Evolutionary conservation across 202 grass and related monocot genomes (phyloP).

Genomic region (Carex arenaria): DNA sequence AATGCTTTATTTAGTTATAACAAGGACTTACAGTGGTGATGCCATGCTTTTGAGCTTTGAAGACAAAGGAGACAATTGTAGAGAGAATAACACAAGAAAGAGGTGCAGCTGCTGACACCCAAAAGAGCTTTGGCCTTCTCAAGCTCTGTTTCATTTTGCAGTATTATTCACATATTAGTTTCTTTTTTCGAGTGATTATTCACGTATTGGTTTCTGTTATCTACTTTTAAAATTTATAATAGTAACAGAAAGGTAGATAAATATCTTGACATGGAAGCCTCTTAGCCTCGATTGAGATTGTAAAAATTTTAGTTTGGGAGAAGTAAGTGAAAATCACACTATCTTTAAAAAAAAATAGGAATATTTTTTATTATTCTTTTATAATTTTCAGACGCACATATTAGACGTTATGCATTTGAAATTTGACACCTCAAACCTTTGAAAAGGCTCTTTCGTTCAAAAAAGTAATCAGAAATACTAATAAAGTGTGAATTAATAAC

Average conservation of each 20-base stretch:
- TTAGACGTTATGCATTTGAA: not conserved
- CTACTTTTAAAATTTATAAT: not conserved
- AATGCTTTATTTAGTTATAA: not conserved
- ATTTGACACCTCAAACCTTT: not conserved
- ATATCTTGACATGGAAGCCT: not conserved
- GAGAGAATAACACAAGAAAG: constrained; percentile 79
- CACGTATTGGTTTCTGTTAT: not conserved
- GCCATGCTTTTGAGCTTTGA: constrained; percentile 54
- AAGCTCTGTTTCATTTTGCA: constrained; percentile 43
- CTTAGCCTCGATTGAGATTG: not conserved
- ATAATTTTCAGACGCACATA: not conserved
- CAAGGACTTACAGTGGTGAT: constrained; percentile 67
- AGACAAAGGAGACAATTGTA: constrained; percentile 65
- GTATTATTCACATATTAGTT: constrained; percentile 8
- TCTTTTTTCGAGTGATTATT: not conserved
- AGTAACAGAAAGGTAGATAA: not conserved
- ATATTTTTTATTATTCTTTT: not conserved
- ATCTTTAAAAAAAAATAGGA: not conserved
- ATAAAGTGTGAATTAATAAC: constrained; percentile 10
- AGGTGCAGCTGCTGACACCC: constrained; percentile 85
- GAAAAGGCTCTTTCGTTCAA: not conserved
- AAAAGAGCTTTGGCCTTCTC: constrained; percentile 83
- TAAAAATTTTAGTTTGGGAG: not conserved
- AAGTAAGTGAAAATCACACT: not conserved
- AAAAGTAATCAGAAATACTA: not conserved